These are phyloP conservation scores for Fusarium sacchari DNA, from an alignment of 2,329 filamentous ascomycete genomes.

Conservation along the genomic window DNA sequence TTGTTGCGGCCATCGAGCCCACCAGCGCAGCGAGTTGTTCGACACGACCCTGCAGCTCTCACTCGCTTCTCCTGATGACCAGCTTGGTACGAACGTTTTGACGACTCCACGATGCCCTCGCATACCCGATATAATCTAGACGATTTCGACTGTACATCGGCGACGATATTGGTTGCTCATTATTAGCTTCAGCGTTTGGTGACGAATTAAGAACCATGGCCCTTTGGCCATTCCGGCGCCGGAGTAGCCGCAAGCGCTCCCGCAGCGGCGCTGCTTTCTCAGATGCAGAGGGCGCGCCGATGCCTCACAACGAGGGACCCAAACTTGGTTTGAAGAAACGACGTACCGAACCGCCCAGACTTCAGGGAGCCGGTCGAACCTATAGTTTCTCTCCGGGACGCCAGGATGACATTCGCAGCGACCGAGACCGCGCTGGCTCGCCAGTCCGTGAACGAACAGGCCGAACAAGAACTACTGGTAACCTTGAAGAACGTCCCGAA, in stretches of 20 bases:
- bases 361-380: constrained; percentile 59
- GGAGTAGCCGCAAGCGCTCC: constrained; percentile 71
- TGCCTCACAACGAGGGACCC: constrained; percentile 49
- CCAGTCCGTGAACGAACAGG: constrained; percentile 38
- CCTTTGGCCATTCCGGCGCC: constrained; percentile 85
- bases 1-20: constrained; percentile 28
- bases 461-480: constrained; percentile 18
- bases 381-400: constrained; percentile 73
- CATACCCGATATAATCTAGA: constrained; percentile 41
- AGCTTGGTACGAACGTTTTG: constrained; percentile 39
- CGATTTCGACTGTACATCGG: constrained; percentile 37
- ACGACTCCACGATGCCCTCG: constrained; percentile 45
- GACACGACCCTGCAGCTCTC: constrained; percentile 36
- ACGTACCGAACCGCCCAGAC: constrained; percentile 59
- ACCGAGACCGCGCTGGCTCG: constrained; percentile 32
- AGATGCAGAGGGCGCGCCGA: constrained; percentile 58
- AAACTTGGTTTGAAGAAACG: constrained; percentile 53
- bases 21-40: constrained; percentile 39
- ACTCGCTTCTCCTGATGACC: constrained; percentile 38
- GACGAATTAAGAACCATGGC: constrained; percentile 65
- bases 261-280: constrained; percentile 64
- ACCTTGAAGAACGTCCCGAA: constrained; percentile 19
- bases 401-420: constrained; percentile 62
- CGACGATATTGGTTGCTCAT: constrained; percentile 35
- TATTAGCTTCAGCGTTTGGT: constrained; percentile 38